These are phyloP conservation scores for Botrytis elliptica DNA, from an alignment of 2,329 filamentous ascomycete genomes.

Conservation along the genomic window DNA sequence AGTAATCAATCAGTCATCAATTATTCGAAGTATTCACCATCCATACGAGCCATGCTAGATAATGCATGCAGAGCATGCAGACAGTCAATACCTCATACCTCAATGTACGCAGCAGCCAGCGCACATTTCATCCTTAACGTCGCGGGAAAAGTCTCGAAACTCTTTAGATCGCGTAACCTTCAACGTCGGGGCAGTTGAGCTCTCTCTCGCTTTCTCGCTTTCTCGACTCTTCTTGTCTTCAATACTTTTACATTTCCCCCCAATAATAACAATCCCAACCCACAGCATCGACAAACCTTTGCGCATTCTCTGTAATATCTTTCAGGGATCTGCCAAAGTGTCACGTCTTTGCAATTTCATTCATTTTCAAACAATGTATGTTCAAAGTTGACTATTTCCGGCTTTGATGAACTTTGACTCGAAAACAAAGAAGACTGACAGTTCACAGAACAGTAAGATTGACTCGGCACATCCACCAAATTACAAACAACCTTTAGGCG, in stretches of 20 bases:
- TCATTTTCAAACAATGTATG: conserved; percentile 36
- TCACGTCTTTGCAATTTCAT: conserved; percentile 36
- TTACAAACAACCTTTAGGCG: neutral
- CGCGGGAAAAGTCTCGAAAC: conserved; percentile 10
- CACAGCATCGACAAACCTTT: conserved; percentile 37
- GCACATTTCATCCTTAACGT: conserved; percentile 25
- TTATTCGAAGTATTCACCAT: neutral
- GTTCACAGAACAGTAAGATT: conserved; percentile 10
- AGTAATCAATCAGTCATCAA: neutral
- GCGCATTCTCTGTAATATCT: conserved; percentile 36
- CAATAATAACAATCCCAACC: conserved; percentile 11
- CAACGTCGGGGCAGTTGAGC: conserved; percentile 21
- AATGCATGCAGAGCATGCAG: neutral
- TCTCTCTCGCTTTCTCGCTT: neutral
- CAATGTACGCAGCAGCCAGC: conserved; percentile 2
- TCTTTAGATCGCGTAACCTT: conserved; percentile 12
- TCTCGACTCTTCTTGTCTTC: conserved; percentile 23
- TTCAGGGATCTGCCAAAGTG: conserved; percentile 38
- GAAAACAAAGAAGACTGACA: conserved; percentile 20
- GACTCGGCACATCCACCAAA: neutral
- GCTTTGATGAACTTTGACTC: conserved; percentile 2
- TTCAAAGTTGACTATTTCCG: conserved; percentile 21
- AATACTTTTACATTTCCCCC: neutral
- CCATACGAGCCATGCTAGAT: neutral
- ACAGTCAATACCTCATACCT: conserved; percentile 10